Evolutionary conservation across 2,329 filamentous ascomycete genomes (phyloP).

Genomic region (Penicillium psychrosexuale): DNA sequence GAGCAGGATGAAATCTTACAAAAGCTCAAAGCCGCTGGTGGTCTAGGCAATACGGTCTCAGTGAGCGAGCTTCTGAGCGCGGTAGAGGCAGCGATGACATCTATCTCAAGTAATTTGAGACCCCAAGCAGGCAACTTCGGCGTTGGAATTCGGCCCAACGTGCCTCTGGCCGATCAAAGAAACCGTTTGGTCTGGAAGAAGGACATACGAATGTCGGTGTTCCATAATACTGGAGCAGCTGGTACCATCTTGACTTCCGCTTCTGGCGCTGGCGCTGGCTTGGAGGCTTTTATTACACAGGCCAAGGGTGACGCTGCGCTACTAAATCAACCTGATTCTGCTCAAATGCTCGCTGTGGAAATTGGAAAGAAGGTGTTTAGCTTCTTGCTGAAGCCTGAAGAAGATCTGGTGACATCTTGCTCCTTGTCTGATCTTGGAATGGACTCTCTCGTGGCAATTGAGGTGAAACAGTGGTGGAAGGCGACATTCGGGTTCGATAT

Average conservation of each 20-base stretch:
- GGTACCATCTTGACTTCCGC: not conserved
- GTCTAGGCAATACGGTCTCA: not conserved
- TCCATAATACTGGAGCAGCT: not conserved
- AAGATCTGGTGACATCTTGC: conserved; percentile 19
- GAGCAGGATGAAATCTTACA: not conserved
- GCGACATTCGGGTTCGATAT: conserved; percentile 22
- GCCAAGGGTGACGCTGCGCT: conserved; percentile 1
- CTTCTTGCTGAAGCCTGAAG: conserved; percentile 18
- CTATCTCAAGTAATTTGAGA: not conserved
- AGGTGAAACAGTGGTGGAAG: conserved; percentile 29
- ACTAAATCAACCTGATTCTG: not conserved
- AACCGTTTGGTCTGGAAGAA: conserved; percentile 2
- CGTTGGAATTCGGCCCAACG: not conserved
- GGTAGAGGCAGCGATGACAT: not conserved
- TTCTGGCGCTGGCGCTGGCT: not conserved
- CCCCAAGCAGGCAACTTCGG: not conserved
- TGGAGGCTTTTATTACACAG: conserved; percentile 4
- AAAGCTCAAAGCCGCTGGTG: not conserved
- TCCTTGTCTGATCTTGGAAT: conserved; percentile 23
- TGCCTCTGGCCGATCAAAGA: not conserved
- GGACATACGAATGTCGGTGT: conserved; percentile 1
- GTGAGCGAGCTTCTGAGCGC: not conserved
- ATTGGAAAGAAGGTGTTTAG: conserved; percentile 22
- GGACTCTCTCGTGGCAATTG: conserved; percentile 32
- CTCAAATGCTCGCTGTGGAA: conserved; percentile 14